Percentiles rank a stretch among this genome's conserved stretches.
These are phyloP conservation scores for Apocynum venetum DNA, from an alignment of 257 asterid species.

Conservation along the genomic window DNA sequence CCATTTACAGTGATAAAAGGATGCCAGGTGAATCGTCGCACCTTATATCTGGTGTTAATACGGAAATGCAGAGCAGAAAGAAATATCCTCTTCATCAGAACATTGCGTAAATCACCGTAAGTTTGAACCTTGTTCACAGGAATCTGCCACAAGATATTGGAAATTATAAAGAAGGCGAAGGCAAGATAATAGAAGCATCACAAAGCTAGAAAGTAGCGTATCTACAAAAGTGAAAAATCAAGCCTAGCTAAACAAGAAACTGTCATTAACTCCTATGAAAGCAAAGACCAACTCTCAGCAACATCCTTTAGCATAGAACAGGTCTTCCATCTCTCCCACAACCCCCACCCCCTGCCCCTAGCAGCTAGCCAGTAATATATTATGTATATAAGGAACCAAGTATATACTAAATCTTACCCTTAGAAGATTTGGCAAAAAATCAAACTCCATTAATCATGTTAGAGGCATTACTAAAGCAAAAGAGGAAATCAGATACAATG, in stretches of 20 bases:
- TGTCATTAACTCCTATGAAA: neutral
- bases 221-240: neutral
- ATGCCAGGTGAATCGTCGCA: constrained; percentile 23
- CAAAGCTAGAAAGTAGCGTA: neutral
- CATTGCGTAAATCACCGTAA: constrained; percentile 78
- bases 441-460: neutral
- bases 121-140: constrained; percentile 92
- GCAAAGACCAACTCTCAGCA: neutral
- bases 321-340: neutral
- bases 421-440: too few species aligned
- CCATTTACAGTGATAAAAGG: constrained; percentile 11
- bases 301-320: neutral
- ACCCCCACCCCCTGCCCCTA: neutral
- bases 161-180: neutral
- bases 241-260: neutral
- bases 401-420: too few species aligned
- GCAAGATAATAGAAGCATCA: neutral
- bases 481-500: neutral
- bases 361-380: too few species aligned
- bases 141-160: constrained; percentile 51
- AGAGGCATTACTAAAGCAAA: neutral
- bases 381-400: too few species aligned
- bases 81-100: constrained; percentile 98
- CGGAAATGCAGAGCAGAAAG: constrained; percentile 99
- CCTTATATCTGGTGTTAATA: constrained; percentile 97